Base-by-base conservation (phyloP, 176 grass and related monocot genomes). In the Avena eriantha region DNA sequence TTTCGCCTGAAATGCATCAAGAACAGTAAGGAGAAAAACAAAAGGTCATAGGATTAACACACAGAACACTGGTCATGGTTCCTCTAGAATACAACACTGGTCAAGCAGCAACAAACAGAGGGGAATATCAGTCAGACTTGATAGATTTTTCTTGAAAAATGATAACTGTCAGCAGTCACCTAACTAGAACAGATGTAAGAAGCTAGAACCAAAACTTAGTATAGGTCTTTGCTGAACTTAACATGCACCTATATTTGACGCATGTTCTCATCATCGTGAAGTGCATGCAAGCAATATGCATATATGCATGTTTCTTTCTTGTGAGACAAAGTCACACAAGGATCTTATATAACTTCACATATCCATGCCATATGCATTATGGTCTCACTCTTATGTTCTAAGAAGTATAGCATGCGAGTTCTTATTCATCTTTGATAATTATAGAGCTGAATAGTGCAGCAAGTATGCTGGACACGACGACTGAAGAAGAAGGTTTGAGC, bases 1-100 rank as follows among this genome's bases (percentile, higher is more conserved):
- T 88, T 95, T 98, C 71, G 96, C 93, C 96, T 98, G 90, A 85
- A 92, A 77, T n/a, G 77, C 10, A 58, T 48, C 48, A 51, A 31
- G 4, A 73, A 39, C 41, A 9, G 47, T 8, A 63, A 55, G 56
- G 60, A 13, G 10, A 21, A 29, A 22, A 56, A 23, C 31, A 1
- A 10, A 45, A 19, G 7, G 4, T 73, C 41, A 3, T 9, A n/a
- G 8, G 19, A 51, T 55, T n/a, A 26, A 15, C 60, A 88, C n/a
- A 51, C 0, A 9, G 5, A 67, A 67, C 29, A 68, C 60, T 63
- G 7, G 16, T 68, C 16, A 48, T 0, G 41, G n/a, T 24, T 73
- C 43, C 21, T 48, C 70, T 73, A 73, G 2, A 73, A 48, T 11
- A 68, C 14, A 66, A 68, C 5, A 56, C 16, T n/a, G 13, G 48